These are phyloP conservation scores for Podospora anserina DNA, from an alignment of 495 filamentous ascomycete species.

Conservation along the genomic window DNA sequence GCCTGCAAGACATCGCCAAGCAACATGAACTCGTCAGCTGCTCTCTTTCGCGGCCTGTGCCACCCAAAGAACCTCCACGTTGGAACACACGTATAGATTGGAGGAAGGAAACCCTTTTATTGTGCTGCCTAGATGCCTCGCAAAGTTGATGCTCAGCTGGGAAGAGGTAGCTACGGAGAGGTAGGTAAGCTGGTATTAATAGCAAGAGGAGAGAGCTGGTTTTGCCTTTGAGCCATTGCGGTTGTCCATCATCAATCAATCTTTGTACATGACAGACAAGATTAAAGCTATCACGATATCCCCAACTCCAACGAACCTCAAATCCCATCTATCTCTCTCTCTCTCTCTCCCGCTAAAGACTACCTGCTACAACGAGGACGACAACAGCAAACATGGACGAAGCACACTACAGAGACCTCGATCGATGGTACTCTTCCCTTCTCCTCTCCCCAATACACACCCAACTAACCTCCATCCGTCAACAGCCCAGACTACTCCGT, in stretches of 20 bases:
- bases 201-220: neutral
- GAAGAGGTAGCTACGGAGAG: neutral
- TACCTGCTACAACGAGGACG: neutral
- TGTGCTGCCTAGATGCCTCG: neutral
- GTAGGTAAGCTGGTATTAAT: neutral
- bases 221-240: neutral
- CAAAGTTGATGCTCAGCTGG: neutral
- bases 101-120: neutral
- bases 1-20: neutral
- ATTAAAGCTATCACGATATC: neutral
- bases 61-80: neutral
- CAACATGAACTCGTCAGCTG: neutral
- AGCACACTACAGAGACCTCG: slow-evolving; percentile 6
- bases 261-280: neutral
- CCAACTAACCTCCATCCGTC: neutral
- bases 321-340: too few relatives aligned
- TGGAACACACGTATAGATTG: neutral
- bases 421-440: slow-evolving; percentile 21
- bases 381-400: neutral
- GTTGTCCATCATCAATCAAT: neutral
- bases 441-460: neutral
- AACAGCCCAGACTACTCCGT: neutral
- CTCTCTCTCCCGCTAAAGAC: too few relatives aligned
- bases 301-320: neutral
- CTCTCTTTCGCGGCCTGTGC: neutral